phyloP scores from a whole-genome alignment of 163 green algal species.

The Trebouxiophyceae sp. region DNA sequence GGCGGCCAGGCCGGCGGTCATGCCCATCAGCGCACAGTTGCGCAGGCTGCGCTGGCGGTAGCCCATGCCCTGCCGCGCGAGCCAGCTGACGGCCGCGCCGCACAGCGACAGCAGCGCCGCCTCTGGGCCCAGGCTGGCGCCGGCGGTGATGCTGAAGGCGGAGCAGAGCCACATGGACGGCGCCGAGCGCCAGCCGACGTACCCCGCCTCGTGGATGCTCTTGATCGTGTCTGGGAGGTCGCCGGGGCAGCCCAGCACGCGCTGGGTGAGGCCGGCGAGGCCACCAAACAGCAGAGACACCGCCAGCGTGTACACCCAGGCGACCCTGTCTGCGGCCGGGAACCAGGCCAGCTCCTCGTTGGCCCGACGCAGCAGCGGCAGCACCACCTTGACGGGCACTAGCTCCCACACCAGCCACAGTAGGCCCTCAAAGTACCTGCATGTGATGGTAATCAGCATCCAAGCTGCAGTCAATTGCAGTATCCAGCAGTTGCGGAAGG shows the following conservation, averaged over 20 bases:
- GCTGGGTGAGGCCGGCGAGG: slow-evolving; percentile 26
- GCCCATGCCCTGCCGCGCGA: slow-evolving; percentile 19
- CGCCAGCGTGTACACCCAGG: slow-evolving; percentile 27
- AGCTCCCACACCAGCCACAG: slow-evolving; percentile 20
- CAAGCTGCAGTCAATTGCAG: slow-evolving; percentile 7
- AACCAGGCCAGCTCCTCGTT: background rate
- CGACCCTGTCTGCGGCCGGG: slow-evolving; percentile 4
- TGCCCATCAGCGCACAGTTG: slow-evolving; percentile 40
- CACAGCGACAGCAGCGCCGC: slow-evolving; percentile 40
- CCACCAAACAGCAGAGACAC: slow-evolving; percentile 23
- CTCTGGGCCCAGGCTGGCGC: slow-evolving; percentile 37
- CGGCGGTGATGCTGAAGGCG: slow-evolving; percentile 35
- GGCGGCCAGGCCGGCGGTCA: slow-evolving; percentile 38
- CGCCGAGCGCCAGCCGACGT: slow-evolving; percentile 22
- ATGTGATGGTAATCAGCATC: background rate
- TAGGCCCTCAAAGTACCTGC: slow-evolving; percentile 10
- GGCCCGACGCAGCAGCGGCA: background rate
- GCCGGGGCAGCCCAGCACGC: slow-evolving; percentile 26
- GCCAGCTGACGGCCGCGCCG: slow-evolving; percentile 21
- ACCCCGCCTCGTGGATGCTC: slow-evolving; percentile 27
- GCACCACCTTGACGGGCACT: background rate
- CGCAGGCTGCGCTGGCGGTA: slow-evolving; percentile 19
- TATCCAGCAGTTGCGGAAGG: slow-evolving; percentile 8
- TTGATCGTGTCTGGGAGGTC: slow-evolving; percentile 37
- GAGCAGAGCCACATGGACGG: slow-evolving; percentile 48